phyloP scores from a whole-genome alignment of 306 rosid species.

The Vigna trinervia region DNA sequence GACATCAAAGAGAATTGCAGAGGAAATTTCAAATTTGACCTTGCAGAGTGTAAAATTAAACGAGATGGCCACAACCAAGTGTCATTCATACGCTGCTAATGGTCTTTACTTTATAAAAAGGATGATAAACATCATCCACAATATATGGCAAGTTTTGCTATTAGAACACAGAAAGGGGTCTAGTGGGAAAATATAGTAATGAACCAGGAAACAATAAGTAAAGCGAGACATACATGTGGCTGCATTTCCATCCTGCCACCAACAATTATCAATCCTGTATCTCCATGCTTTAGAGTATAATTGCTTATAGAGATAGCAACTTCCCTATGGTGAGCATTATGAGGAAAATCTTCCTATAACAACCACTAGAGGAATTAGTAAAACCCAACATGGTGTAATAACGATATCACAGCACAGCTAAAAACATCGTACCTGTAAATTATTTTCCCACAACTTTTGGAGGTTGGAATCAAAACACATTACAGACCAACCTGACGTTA shows the following conservation, averaged over 20 bases:
- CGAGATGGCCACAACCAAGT: constrained; percentile 13
- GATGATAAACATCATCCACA: constrained; percentile 22
- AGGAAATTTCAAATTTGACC: constrained; percentile 35
- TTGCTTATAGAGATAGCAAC: constrained; percentile 83
- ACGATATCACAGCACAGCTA: neutral
- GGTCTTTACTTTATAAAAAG: constrained; percentile 9
- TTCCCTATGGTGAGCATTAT: constrained; percentile 95
- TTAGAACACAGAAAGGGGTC: constrained; percentile 21
- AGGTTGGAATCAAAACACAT: constrained; percentile 98
- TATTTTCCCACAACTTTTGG: constrained; percentile 88
- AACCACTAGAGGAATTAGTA: constrained; percentile 38
- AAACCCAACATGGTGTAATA: constrained; percentile 10
- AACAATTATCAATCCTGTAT: constrained; percentile 88
- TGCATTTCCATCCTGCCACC: constrained; percentile 99
- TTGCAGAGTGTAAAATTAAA: constrained; percentile 16
- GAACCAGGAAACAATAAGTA: constrained; percentile 28
- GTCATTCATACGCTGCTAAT: constrained; percentile 15
- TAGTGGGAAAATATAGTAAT: constrained; percentile 1
- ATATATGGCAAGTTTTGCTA: constrained; percentile 21
- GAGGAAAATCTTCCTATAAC: constrained; percentile 91
- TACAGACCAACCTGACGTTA: constrained; percentile 95
- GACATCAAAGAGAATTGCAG: constrained; percentile 25
- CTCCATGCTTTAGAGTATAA: constrained; percentile 94
- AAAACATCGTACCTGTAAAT: constrained; percentile 71
- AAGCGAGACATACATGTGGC: constrained; percentile 73